Evolutionary conservation across 108 stramenopile genomes (phyloP).

Genomic region (Fragilariopsis cylindrus): DNA sequence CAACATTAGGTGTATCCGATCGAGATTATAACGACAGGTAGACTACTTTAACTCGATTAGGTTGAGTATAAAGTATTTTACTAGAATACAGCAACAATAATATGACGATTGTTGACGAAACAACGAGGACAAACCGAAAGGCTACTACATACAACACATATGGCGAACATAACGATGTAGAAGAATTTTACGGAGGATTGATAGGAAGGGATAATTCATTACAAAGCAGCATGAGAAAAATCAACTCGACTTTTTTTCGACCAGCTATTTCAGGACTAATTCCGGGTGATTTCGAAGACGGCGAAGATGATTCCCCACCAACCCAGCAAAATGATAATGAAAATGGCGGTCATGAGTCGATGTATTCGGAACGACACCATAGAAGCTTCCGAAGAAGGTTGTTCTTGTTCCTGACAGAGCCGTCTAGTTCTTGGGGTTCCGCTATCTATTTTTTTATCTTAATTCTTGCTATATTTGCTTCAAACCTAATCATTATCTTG

Average conservation of each 20-base stretch:
- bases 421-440: conserved; percentile 44
- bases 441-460: conserved; percentile 53
- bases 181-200: conserved; percentile 1
- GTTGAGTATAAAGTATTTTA: no score
- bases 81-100: neutral
- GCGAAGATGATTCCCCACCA: neutral
- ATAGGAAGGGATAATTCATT: no score
- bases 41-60: no score
- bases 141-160: neutral
- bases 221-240: neutral
- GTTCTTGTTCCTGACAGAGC: conserved; percentile 67
- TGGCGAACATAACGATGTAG: neutral
- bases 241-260: neutral
- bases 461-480: conserved; percentile 45
- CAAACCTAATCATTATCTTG: conserved; percentile 61
- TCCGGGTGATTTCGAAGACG: conserved; percentile 8
- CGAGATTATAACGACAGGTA: no score
- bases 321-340: neutral
- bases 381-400: conserved; percentile 41
- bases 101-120: conserved; percentile 3
- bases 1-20: no score
- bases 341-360: neutral
- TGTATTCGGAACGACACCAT: conserved; percentile 2
- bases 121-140: neutral
- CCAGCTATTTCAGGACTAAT: neutral